Conservation (phyloP, 2,329 filamentous ascomycete species). For the Beauveria australis region DNA sequence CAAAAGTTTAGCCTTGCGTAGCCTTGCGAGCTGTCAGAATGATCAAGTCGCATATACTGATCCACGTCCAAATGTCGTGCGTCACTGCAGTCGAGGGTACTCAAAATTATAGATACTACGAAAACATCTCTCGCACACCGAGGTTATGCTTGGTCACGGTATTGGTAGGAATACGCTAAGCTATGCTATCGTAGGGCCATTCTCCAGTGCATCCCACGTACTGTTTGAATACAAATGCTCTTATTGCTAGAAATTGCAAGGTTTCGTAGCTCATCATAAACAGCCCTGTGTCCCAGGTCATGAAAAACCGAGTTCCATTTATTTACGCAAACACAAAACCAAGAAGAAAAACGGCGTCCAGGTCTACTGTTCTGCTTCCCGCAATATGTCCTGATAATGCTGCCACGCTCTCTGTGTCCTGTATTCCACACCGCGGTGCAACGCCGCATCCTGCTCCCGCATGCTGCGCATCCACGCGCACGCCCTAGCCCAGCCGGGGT, state of each 20-base stretch:
- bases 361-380: background rate
- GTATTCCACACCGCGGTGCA: background rate
- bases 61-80: background rate
- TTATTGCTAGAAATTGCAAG: background rate
- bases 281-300: too few relatives aligned
- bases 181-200: background rate
- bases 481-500: constrained; percentile 37
- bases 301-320: too few relatives aligned
- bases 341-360: too few relatives aligned
- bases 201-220: background rate
- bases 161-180: background rate
- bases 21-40: too few relatives aligned
- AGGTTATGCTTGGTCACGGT: too few relatives aligned
- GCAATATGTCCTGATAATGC: background rate
- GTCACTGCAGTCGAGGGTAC: background rate
- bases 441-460: background rate
- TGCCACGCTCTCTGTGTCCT: background rate
- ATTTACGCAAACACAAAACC: too few relatives aligned
- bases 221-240: background rate
- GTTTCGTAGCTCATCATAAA: background rate
- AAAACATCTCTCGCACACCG: too few relatives aligned
- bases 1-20: too few relatives aligned
- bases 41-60: too few relatives aligned
- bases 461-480: constrained; percentile 28
- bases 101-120: too few relatives aligned